phyloP scores from a whole-genome alignment of 768 basidiomycete species.

The Hericium coralloides region DNA sequence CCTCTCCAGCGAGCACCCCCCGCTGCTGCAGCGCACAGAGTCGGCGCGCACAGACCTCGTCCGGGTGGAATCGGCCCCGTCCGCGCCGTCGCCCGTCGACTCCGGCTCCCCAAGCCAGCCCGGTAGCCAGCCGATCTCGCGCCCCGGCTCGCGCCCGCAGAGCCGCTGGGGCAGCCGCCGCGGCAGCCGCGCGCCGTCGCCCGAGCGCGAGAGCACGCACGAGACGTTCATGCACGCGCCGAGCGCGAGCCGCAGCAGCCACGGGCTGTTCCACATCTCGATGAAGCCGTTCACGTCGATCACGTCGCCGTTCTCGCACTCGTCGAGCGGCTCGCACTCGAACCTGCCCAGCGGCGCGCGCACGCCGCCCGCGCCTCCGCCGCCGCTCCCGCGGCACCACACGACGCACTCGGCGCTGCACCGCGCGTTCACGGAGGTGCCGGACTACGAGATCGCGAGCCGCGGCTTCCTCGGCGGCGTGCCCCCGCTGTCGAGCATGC shows the following conservation, averaged over 20 bases:
- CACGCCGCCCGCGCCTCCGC: constrained; percentile 6
- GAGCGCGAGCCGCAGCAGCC: constrained; percentile 40
- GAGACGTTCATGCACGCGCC: constrained; percentile 42
- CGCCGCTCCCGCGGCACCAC: constrained; percentile 6
- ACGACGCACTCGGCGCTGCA: constrained; percentile 33
- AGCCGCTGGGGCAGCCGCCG: constrained; percentile 21
- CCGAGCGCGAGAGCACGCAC: constrained; percentile 17
- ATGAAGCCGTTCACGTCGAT: constrained; percentile 57
- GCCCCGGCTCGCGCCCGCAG: constrained; percentile 15
- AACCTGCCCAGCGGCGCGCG: constrained; percentile 3
- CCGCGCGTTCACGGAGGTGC: constrained; percentile 68
- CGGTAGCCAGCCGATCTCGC: constrained; percentile 9
- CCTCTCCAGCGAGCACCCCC: constrained; percentile 32
- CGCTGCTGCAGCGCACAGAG: constrained; percentile 20
- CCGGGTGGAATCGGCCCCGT: constrained; percentile 7
- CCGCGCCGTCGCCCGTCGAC: constrained; percentile 18
- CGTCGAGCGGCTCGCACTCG: constrained; percentile 8
- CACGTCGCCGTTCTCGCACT: constrained; percentile 31
- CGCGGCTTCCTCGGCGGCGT: constrained; percentile 86
- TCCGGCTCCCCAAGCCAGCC: constrained; percentile 22
- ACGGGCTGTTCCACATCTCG: constrained; percentile 44
- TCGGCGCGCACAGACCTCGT: constrained; percentile 4
- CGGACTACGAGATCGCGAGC: constrained; percentile 78
- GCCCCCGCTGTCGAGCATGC: constrained; percentile 69
- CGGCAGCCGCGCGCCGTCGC: constrained; percentile 27